These are phyloP conservation scores for Sicyos baderoa DNA, from an alignment of 306 rosid genomes.

Conservation along the genomic window DNA sequence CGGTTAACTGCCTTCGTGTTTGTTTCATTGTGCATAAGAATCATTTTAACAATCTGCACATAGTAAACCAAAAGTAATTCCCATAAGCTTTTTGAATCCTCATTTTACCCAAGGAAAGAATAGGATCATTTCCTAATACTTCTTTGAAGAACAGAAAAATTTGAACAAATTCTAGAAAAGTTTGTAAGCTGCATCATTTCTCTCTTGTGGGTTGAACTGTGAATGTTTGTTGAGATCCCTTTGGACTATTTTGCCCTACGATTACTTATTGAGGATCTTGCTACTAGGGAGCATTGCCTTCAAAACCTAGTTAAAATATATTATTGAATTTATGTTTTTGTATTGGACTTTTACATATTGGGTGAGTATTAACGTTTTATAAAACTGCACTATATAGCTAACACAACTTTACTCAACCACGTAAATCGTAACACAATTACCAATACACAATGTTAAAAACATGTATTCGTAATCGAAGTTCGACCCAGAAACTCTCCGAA, in stretches of 20 bases:
- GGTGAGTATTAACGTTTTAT: too few relatives aligned
- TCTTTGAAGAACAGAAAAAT: background rate
- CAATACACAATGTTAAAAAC: background rate
- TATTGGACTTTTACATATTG: too few relatives aligned
- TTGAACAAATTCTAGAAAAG: background rate
- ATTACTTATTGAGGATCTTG: too few relatives aligned
- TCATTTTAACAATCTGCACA: constrained; percentile 68
- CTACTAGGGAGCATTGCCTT: too few relatives aligned
- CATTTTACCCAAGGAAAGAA: background rate
- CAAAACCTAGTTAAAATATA: too few relatives aligned
- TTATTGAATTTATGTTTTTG: too few relatives aligned
- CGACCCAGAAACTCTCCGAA: background rate
- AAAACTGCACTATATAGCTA: too few relatives aligned
- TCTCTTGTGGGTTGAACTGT: background rate
- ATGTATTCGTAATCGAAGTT: background rate
- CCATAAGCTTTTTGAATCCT: background rate
- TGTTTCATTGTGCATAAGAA: constrained; percentile 44
- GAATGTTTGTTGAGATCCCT: background rate
- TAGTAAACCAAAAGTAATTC: background rate
- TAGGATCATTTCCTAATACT: background rate
- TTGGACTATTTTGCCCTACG: too few relatives aligned
- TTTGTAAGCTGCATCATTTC: background rate
- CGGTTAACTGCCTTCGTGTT: constrained; percentile 44
- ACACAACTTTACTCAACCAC: too few relatives aligned
- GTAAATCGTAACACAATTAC: background rate